Evolutionary conservation across 2,329 filamentous ascomycete genomes (phyloP).

Genomic region (Paraconiothyrium brasiliense): DNA sequence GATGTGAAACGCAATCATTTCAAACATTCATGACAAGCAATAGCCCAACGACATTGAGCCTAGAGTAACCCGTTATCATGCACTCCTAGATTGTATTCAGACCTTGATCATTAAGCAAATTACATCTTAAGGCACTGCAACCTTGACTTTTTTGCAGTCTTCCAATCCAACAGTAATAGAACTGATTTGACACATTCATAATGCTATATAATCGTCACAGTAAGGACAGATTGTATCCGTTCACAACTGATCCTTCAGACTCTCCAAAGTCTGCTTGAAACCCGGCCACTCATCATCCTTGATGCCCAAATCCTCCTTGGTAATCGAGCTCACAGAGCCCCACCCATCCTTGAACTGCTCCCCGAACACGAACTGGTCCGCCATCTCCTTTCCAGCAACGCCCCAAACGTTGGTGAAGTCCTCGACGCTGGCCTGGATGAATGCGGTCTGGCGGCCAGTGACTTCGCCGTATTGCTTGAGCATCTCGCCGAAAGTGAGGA

Average conservation of each 20-base stretch:
- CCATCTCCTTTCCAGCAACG: conserved; percentile 23
- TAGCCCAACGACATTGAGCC: too few relatives aligned
- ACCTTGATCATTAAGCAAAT: too few relatives aligned
- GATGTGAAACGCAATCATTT: too few relatives aligned
- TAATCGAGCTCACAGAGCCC: conserved; percentile 11
- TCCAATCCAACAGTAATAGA: too few relatives aligned
- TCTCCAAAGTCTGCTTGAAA: conserved; percentile 22
- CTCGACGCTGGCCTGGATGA: conserved; percentile 20
- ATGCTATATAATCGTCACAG: too few relatives aligned
- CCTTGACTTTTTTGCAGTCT: too few relatives aligned
- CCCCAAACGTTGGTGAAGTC: conserved; percentile 27
- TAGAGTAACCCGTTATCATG: too few relatives aligned
- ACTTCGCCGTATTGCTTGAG: conserved; percentile 26
- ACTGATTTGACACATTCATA: too few relatives aligned
- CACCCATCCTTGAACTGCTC: conserved; percentile 23
- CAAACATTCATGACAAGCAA: too few relatives aligned
- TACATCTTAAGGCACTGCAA: too few relatives aligned
- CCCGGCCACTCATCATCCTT: conserved; percentile 21
- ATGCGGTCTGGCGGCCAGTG: conserved; percentile 25
- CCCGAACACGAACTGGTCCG: conserved; percentile 26
- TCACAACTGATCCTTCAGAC: conserved; percentile 11
- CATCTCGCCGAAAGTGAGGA: conserved; percentile 23
- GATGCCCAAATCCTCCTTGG: conserved; percentile 29
- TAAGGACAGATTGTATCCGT: too few relatives aligned
- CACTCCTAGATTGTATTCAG: too few relatives aligned